Conservation (phyloP, 2,329 filamentous ascomycete genomes). For the Claviceps sp. region DNA sequence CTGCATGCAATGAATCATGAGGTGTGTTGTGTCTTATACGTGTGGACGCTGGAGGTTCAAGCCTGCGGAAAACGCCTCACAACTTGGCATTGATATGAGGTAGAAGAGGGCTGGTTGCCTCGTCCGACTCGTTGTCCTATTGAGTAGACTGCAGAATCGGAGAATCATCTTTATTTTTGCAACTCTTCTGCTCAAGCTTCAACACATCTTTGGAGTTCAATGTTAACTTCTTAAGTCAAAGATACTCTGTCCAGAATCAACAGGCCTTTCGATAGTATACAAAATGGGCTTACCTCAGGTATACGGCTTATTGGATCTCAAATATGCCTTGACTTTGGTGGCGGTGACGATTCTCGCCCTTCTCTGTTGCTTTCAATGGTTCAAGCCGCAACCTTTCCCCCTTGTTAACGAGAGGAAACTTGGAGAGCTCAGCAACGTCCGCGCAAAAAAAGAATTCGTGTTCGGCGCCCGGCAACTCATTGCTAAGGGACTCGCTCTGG, state of each 20-base stretch:
- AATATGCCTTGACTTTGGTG: neutral
- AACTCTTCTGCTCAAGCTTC: neutral
- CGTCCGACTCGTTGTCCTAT: neutral
- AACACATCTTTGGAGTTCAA: neutral
- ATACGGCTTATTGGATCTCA: neutral
- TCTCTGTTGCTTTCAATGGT: neutral
- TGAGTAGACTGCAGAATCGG: neutral
- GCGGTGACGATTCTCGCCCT: neutral
- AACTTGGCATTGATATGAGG: neutral
- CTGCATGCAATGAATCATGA: too few species aligned
- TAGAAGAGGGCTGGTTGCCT: neutral
- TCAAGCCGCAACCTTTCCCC: neutral
- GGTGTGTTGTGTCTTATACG: too few species aligned
- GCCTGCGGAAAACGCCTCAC: too few species aligned
- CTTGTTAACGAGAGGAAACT: neutral
- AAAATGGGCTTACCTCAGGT: neutral
- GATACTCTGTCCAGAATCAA: neutral
- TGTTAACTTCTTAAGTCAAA: neutral
- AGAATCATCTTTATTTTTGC: neutral
- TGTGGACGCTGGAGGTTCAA: too few species aligned
- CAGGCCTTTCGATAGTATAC: neutral
- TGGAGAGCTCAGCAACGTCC: neutral
- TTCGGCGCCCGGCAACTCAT: neutral
- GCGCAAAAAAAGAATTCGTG: neutral
- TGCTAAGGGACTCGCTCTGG: neutral